Conservation (phyloP, 495 filamentous ascomycete genomes). For the Letharia lupina region DNA sequence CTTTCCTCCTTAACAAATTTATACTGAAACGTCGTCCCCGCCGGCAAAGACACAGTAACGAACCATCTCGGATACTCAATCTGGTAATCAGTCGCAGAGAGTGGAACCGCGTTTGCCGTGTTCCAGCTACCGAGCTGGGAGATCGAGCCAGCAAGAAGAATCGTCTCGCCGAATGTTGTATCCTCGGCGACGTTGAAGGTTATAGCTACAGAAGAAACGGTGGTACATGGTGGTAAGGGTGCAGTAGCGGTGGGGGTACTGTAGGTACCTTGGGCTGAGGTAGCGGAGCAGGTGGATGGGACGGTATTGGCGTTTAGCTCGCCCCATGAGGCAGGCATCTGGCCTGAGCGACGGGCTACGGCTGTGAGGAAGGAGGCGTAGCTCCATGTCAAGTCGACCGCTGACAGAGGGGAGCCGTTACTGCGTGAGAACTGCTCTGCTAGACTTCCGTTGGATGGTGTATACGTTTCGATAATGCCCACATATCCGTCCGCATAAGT, state of each 20-base stretch:
- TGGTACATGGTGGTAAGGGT: constrained; percentile 32
- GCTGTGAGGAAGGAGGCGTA: constrained; percentile 57
- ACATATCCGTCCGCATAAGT: constrained; percentile 45
- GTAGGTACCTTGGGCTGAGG: constrained; percentile 52
- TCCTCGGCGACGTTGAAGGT: constrained; percentile 50
- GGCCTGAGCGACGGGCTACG: constrained; percentile 33
- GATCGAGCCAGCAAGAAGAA: constrained; percentile 51
- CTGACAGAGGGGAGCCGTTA: constrained; percentile 46
- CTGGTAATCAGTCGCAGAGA: constrained; percentile 49
- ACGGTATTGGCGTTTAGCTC: constrained; percentile 46
- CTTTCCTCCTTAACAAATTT: constrained; percentile 56
- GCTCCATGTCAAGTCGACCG: constrained; percentile 58
- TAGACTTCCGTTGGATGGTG: constrained; percentile 43
- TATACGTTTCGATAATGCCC: constrained; percentile 41
- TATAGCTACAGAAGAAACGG: constrained; percentile 43
- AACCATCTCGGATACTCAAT: constrained; percentile 50
- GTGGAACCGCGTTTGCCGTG: constrained; percentile 38
- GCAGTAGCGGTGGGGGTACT: constrained; percentile 34
- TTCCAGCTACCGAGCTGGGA: constrained; percentile 50
- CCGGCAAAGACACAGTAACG: constrained; percentile 41
- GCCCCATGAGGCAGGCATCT: constrained; percentile 47
- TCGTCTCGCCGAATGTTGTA: constrained; percentile 49
- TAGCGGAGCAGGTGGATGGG: constrained; percentile 44
- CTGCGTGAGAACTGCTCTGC: constrained; percentile 53
- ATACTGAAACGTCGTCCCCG: constrained; percentile 51